These are phyloP conservation scores for Ganoderma resinaceum DNA, from an alignment of 1,284 basidiomycete species.

Conservation along the genomic window DNA sequence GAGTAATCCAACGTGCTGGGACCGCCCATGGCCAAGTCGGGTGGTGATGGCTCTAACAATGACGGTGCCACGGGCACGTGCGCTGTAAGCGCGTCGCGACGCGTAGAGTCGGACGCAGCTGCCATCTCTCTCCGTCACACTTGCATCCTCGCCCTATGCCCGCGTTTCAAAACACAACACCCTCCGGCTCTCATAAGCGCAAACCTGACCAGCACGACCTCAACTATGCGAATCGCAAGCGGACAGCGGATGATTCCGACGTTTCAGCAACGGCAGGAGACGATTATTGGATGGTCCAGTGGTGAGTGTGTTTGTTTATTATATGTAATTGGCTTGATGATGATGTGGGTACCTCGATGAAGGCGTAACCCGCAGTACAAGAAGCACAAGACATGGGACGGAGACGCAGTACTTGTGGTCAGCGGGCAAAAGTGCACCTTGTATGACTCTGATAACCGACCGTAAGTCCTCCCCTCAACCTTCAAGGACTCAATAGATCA, in stretches of 20 bases:
- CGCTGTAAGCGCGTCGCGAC: slow-evolving; percentile 24
- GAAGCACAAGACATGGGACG: slow-evolving; percentile 96
- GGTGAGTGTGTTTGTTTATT: slow-evolving; percentile 48
- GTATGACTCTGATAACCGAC: slow-evolving; percentile 67
- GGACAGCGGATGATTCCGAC: slow-evolving; percentile 36
- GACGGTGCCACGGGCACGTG: slow-evolving; percentile 32
- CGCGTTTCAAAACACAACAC: slow-evolving; percentile 33
- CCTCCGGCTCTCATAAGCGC: slow-evolving; percentile 35
- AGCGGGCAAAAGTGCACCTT: slow-evolving; percentile 56
- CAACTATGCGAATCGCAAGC: slow-evolving; percentile 43
- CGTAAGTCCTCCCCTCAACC: slow-evolving; percentile 47
- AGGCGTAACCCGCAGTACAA: slow-evolving; percentile 82
- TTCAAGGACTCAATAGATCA: slow-evolving; percentile 26
- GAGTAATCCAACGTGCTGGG: too few species aligned
- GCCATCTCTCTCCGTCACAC: slow-evolving; percentile 1
- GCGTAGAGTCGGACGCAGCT: slow-evolving; percentile 17
- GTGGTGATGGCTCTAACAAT: too few species aligned
- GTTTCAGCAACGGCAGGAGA: slow-evolving; percentile 36
- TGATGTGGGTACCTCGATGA: not conserved
- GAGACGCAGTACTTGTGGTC: slow-evolving; percentile 73
- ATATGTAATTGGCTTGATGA: not conserved
- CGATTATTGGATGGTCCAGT: slow-evolving; percentile 75
- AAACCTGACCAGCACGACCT: slow-evolving; percentile 37
- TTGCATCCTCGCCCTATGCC: slow-evolving; percentile 27
- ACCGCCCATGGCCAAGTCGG: too few species aligned